Evolutionary conservation across 202 grass and related monocot genomes (phyloP).

Genomic region (Hordeum pubiflorum): DNA sequence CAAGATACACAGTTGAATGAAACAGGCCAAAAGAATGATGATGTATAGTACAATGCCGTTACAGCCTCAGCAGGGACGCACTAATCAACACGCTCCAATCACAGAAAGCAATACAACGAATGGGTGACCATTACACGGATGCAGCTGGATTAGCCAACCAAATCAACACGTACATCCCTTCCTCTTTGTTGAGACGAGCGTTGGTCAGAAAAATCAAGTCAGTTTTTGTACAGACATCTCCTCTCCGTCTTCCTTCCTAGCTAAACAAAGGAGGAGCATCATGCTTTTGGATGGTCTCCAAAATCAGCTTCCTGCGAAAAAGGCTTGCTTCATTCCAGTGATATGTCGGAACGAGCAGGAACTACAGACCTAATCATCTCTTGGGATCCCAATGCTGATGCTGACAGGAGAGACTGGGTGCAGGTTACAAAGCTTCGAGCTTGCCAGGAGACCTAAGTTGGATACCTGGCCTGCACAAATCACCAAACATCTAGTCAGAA

Average conservation of each 20-base stretch:
- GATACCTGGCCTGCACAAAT: conserved; percentile 22
- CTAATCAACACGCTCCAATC: not conserved
- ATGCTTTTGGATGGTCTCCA: conserved; percentile 24
- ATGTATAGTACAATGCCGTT: not conserved
- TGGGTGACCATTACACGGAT: not conserved
- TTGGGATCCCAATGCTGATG: not conserved
- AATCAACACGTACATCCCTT: not conserved
- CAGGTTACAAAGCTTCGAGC: not conserved
- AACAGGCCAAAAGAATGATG: conserved; percentile 6
- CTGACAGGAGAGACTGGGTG: not conserved
- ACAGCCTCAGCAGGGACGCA: not conserved
- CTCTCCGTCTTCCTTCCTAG: not conserved
- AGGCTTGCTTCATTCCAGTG: not conserved
- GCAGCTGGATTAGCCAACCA: not conserved
- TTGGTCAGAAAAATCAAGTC: conserved; percentile 25
- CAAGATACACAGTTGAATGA: not conserved
- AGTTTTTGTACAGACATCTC: conserved; percentile 34
- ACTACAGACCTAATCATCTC: not conserved
- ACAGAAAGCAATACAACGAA: not conserved
- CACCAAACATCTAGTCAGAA: conserved; percentile 1
- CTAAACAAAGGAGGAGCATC: conserved; percentile 28
- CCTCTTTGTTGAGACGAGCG: not conserved
- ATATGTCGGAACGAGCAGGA: not conserved
- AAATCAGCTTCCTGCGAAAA: conserved; percentile 33
- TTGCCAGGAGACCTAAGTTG: not conserved